phyloP scores from a whole-genome alignment of 179 eudicot species.

The Heliamphora pulchella region DNA sequence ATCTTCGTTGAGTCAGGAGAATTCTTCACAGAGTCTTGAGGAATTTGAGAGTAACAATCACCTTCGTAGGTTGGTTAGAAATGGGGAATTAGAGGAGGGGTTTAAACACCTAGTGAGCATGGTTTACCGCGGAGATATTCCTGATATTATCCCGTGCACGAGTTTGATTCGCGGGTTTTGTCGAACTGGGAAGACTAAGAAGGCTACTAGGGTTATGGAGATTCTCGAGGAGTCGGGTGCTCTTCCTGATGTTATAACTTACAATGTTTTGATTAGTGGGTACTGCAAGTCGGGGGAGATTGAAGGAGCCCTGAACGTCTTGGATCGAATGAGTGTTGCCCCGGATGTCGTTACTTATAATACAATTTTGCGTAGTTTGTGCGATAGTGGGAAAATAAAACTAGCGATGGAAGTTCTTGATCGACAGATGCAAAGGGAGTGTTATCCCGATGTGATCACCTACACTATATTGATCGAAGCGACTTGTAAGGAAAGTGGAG shows the following conservation, averaged over 20 bases:
- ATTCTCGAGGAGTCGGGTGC: conserved; percentile 83
- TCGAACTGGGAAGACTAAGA: conserved; percentile 58
- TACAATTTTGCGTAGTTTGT: conserved; percentile 68
- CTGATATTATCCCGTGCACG: conserved; percentile 73
- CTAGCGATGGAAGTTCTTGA: conserved; percentile 72
- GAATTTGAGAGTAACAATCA: conserved; percentile 62
- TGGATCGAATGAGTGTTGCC: conserved; percentile 74
- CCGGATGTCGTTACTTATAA: conserved; percentile 87
- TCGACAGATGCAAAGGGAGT: conserved; percentile 50
- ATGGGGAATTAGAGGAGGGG: conserved; percentile 63
- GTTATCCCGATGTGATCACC: conserved; percentile 77
- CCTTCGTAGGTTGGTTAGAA: conserved; percentile 61
- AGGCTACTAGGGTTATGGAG: conserved; percentile 69
- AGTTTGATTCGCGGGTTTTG: conserved; percentile 84
- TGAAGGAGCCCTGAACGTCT: conserved; percentile 51
- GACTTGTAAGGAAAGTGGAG: conserved; percentile 71
- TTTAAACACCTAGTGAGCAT: conserved; percentile 56
- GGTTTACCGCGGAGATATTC: conserved; percentile 70
- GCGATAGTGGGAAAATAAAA: conserved; percentile 67
- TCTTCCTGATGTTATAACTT: conserved; percentile 83
- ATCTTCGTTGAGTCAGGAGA: conserved; percentile 18
- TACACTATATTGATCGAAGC: conserved; percentile 90
- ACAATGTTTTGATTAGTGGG: conserved; percentile 78
- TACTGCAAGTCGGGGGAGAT: conserved; percentile 79
- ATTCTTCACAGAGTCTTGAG: conserved; percentile 27